Evolutionary conservation across 176 grass and related monocot species (phyloP), one percentile per base, ranked within the genome.

Genomic region (Paspalum notatum): DNA sequence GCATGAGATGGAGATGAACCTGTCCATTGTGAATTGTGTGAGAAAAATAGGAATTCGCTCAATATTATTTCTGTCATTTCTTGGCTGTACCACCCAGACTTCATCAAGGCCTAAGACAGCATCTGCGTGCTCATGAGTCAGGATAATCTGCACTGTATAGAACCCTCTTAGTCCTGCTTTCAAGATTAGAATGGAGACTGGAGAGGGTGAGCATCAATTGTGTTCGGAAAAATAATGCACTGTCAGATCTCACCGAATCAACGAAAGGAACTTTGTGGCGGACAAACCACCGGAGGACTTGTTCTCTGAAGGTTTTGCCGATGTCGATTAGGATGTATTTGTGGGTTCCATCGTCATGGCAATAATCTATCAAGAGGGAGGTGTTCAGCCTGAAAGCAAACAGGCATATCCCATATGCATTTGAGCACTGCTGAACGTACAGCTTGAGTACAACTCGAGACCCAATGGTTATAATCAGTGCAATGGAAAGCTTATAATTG

Each of bases 91-190:
- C 21, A 81, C 42, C 43, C 85, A 87, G 44, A 93, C 82, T 39
- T 98, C 95, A n/a, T 89, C 88, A 76, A 98, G 95, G n/a, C 95
- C 95, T 72, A 94, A 86, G 52, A 91, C 53, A 62, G 95, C 95
- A 54, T 98, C 95, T 0, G 92, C 92, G 62, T 98, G 95, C 43
- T 98, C 95, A 85, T 94, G 95, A 15, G 95, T 98, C 52, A 98
- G 86, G 85, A 98, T 94, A 70, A 98, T 91, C 95, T 98, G 90
- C 86, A 83, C 15, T 40, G 27, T 2, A 55, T 14, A 46, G 27
- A 44, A 68, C 1, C 39, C 27, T 62, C 5, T 72, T 49, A 66
- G 25, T 40, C 14, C 39, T 58, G 48, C 20, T 41, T 20, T 43
- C 25, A 70, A 8, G n/a, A 27, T 12, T 61, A 32, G 32, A 32